Percentiles rank a stretch among this genome's conserved stretches.
These are phyloP conservation scores for Annona squamosa DNA, from an alignment of 164 flowering plant genomes.

Conservation along the genomic window DNA sequence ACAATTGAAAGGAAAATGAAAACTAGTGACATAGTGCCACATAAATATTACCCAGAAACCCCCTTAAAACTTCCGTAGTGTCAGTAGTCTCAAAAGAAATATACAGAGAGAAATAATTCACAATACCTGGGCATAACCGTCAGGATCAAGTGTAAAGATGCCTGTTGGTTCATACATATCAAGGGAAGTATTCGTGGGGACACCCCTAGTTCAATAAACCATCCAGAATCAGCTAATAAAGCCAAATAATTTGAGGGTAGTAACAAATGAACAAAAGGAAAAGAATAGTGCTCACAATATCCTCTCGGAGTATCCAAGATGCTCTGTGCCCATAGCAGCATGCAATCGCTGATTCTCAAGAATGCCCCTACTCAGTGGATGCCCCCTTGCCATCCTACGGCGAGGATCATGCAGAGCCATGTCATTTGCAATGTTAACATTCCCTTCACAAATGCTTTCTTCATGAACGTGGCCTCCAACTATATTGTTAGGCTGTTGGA, in stretches of 20 bases:
- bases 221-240: background rate
- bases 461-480: slow-evolving; percentile 25
- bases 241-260: background rate
- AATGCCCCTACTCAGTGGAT: background rate
- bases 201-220: slow-evolving; percentile 2
- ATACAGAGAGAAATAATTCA: background rate
- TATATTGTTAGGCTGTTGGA: slow-evolving; percentile 1
- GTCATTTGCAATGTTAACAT: background rate
- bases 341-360: slow-evolving; percentile 5
- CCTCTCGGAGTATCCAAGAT: slow-evolving; percentile 4
- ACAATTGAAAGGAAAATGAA: background rate
- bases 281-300: background rate
- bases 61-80: background rate
- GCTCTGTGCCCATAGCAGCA: background rate
- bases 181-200: slow-evolving; percentile 1
- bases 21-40: background rate
- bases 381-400: slow-evolving; percentile 9
- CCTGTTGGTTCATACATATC: slow-evolving; percentile 4
- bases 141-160: background rate
- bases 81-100: background rate
- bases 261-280: background rate
- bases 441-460: slow-evolving; percentile 18
- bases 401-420: slow-evolving; percentile 2
- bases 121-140: background rate
- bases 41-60: background rate